phyloP scores from a whole-genome alignment of 257 asterid genomes.

The Solanum dulcamara region DNA sequence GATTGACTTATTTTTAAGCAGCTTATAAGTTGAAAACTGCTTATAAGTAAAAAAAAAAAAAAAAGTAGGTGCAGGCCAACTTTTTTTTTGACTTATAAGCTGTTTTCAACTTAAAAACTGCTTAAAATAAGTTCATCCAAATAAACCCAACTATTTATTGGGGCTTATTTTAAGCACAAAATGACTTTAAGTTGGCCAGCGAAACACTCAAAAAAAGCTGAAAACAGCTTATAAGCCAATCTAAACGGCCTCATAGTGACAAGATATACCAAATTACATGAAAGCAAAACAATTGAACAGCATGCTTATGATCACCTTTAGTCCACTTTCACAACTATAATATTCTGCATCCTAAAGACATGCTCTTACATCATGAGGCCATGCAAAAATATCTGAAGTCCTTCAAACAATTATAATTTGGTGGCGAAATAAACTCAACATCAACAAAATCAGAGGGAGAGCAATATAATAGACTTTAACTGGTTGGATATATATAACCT shows the following conservation, averaged over 20 bases:
- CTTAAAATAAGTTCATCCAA: too few species aligned
- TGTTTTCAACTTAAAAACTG: too few species aligned
- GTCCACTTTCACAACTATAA: background rate
- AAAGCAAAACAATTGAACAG: background rate
- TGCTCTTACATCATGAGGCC: background rate
- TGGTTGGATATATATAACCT: conserved; percentile 26
- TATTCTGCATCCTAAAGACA: background rate
- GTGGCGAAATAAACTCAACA: background rate
- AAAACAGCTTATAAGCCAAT: too few species aligned
- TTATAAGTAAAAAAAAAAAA: too few species aligned
- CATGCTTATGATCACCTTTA: background rate
- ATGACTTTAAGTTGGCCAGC: too few species aligned
- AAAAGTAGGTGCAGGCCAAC: too few species aligned
- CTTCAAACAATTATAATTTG: background rate
- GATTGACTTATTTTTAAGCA: too few species aligned
- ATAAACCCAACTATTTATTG: too few species aligned
- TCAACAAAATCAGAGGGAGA: background rate
- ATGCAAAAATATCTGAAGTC: background rate
- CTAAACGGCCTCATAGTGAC: background rate
- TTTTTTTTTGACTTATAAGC: too few species aligned
- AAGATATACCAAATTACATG: background rate
- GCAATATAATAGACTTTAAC: background rate
- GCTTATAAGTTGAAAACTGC: too few species aligned
- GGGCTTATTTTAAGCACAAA: too few species aligned
- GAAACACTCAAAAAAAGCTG: too few species aligned